phyloP scores from a whole-genome alignment of 352 stramenopile genomes.

The Phytophthora melonis region DNA sequence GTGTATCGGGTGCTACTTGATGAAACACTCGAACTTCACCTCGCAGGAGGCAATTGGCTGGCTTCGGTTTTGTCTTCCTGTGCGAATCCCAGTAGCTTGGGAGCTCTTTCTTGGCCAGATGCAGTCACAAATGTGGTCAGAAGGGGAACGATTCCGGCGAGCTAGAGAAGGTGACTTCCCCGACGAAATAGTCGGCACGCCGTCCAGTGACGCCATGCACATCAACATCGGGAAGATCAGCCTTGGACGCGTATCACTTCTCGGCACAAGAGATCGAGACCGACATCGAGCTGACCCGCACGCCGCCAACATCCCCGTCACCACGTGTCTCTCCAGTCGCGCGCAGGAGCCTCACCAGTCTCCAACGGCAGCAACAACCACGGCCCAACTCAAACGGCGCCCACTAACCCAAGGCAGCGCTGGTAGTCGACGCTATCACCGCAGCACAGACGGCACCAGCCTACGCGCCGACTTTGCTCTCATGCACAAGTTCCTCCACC shows the following conservation, averaged over 20 bases:
- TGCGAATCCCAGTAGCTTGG: slow-evolving; percentile 84
- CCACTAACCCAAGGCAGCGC: slow-evolving; percentile 57
- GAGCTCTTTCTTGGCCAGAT: slow-evolving; percentile 93
- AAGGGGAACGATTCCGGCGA: slow-evolving; percentile 56
- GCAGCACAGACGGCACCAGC: slow-evolving; percentile 36
- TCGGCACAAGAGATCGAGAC: slow-evolving; percentile 57
- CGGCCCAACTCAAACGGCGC: slow-evolving; percentile 46
- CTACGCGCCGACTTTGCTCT: slow-evolving; percentile 58
- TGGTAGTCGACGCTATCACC: slow-evolving; percentile 45
- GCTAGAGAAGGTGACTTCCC: slow-evolving; percentile 16
- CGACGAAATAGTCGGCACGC: slow-evolving; percentile 15
- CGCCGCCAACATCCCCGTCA: slow-evolving; percentile 10
- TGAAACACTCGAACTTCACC: slow-evolving; percentile 98
- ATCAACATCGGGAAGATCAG: slow-evolving; percentile 78
- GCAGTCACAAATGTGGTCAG: slow-evolving; percentile 78
- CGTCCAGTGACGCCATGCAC: slow-evolving; percentile 31
- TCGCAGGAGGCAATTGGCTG: slow-evolving; percentile 95
- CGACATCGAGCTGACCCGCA: slow-evolving; percentile 12
- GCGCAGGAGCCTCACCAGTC: slow-evolving; percentile 28
- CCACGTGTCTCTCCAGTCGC: slow-evolving; percentile 33
- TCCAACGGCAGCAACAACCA: slow-evolving; percentile 31
- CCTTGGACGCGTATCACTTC: slow-evolving; percentile 59
- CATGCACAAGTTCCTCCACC: slow-evolving; percentile 82
- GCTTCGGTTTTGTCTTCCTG: slow-evolving; percentile 94
- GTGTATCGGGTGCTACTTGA: slow-evolving; percentile 97